Conservation (phyloP, 768 basidiomycete species). For the Amanita exitialis region DNA sequence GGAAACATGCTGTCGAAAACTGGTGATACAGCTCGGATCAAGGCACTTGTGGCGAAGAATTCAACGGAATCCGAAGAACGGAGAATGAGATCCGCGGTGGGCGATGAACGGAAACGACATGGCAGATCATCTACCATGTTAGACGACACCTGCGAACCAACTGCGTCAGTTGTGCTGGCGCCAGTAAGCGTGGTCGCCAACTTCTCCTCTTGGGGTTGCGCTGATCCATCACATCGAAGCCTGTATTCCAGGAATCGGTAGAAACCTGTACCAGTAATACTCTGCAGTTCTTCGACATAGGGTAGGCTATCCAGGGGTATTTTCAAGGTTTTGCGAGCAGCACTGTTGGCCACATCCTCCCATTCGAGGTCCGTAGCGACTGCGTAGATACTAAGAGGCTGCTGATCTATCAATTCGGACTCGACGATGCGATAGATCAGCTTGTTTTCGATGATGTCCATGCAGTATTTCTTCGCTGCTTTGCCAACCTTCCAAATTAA, state of each 20-base stretch:
- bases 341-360: not conserved
- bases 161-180: not conserved
- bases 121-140: not conserved
- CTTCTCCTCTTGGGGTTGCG: not conserved
- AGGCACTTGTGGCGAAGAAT: slow-evolving; percentile 16
- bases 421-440: not conserved
- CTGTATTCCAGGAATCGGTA: slow-evolving; percentile 1
- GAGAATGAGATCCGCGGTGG: slow-evolving; percentile 15
- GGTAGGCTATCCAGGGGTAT: not conserved
- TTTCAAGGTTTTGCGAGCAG: not conserved
- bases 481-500: not conserved
- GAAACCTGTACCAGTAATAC: not conserved
- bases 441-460: not conserved
- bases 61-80: slow-evolving; percentile 20
- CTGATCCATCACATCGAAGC: not conserved
- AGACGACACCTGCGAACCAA: not conserved
- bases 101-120: not conserved
- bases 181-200: too few relatives aligned
- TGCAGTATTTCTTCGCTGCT: slow-evolving; percentile 3
- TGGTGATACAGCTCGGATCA: slow-evolving; percentile 20
- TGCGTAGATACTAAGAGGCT: not conserved
- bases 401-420: not conserved
- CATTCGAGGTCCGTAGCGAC: not conserved
- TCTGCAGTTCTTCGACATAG: not conserved
- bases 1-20: slow-evolving; percentile 22